A percentile compares a stretch with the other conserved stretches of the same genome.
These are phyloP conservation scores for Sporodiniella umbellata DNA, from an alignment of 371 early-diverging fungal genomes.

Conservation along the genomic window DNA sequence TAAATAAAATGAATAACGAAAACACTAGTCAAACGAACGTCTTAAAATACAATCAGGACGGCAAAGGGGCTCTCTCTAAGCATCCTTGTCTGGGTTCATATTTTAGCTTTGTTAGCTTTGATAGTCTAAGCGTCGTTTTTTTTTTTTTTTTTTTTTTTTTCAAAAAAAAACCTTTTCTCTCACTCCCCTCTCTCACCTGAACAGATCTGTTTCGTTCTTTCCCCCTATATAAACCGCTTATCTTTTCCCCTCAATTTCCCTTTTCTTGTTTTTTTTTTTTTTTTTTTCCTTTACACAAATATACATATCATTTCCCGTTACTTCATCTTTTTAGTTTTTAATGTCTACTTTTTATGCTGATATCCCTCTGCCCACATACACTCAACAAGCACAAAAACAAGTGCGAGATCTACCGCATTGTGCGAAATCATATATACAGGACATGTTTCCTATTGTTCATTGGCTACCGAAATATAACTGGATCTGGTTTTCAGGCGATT, in stretches of 20 bases:
- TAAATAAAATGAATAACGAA: too few species aligned
- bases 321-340: constrained; percentile 2
- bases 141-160: too few species aligned
- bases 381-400: constrained; percentile 5
- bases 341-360: constrained; percentile 19
- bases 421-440: constrained; percentile 18
- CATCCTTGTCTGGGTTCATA: too few species aligned
- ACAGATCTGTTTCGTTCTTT: too few species aligned
- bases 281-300: neutral
- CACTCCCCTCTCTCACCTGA: too few species aligned
- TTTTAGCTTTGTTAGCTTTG: too few species aligned
- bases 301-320: neutral
- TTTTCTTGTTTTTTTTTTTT: neutral
- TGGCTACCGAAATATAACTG: constrained; percentile 77
- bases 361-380: constrained; percentile 10
- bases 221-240: neutral
- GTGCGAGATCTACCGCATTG: constrained; percentile 4
- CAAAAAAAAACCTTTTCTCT: too few species aligned
- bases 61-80: too few species aligned
- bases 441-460: constrained; percentile 57
- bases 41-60: too few species aligned
- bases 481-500: constrained; percentile 67
- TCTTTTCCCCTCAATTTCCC: too few species aligned
- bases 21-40: too few species aligned
- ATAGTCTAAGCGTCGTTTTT: too few species aligned